A percentile compares a stretch with the other conserved stretches of the same genome.
Evolutionary conservation across 306 rosid species (phyloP).

Genomic region (Vigna unguiculata): DNA sequence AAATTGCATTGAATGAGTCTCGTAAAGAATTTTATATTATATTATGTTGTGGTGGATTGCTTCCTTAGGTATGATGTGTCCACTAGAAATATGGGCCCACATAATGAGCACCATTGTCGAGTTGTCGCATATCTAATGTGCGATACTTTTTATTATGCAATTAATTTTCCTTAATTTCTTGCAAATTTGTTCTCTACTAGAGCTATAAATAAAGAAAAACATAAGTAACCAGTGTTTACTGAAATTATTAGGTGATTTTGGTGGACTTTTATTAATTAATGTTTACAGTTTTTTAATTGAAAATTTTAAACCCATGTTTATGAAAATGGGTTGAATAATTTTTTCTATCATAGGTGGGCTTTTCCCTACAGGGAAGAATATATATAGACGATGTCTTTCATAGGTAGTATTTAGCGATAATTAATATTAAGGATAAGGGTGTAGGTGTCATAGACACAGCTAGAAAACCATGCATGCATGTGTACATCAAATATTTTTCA

Average conservation of each 20-base stretch:
- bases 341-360: background rate
- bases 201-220: conserved; percentile 9
- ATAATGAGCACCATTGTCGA: conserved; percentile 29
- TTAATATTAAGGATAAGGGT: background rate
- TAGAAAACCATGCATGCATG: conserved; percentile 13
- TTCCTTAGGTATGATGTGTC: conserved; percentile 39
- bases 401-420: background rate
- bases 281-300: too few species aligned
- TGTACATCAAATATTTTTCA: background rate
- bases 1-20: background rate
- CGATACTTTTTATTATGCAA: conserved; percentile 18
- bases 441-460: background rate
- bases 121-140: conserved; percentile 41
- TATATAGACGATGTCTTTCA: background rate
- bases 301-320: too few species aligned
- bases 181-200: background rate
- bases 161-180: conserved; percentile 8
- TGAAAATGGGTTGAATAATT: too few species aligned
- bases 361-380: background rate
- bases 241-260: background rate
- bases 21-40: background rate
- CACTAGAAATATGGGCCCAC: conserved; percentile 40
- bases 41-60: conserved; percentile 32
- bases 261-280: background rate
- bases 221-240: background rate